phyloP scores from a whole-genome alignment of 2,329 filamentous ascomycete species.

The Eutypa lata region DNA sequence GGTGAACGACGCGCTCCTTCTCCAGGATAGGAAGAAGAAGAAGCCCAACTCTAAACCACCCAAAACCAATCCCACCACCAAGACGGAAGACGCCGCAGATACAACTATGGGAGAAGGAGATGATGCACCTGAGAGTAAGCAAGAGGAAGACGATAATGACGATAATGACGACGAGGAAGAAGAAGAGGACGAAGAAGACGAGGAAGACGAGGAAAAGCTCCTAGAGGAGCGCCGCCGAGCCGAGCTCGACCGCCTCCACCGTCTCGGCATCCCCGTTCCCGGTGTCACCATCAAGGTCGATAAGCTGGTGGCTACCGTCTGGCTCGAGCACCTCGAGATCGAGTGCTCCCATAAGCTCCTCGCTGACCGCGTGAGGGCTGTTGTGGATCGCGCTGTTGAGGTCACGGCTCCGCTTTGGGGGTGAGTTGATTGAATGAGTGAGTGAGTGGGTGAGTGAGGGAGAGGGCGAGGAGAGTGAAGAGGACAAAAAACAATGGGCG shows the following conservation, averaged over 20 bases:
- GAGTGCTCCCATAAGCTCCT: constrained; percentile 79
- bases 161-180: constrained; percentile 39
- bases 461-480: no score
- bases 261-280: constrained; percentile 84
- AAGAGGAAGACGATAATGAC: constrained; percentile 35
- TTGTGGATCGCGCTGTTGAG: constrained; percentile 87
- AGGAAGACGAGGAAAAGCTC: constrained; percentile 39
- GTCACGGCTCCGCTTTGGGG: constrained; percentile 74
- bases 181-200: constrained; percentile 35
- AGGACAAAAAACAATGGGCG: no score
- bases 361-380: constrained; percentile 79
- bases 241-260: constrained; percentile 77
- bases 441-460: no score
- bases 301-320: constrained; percentile 81
- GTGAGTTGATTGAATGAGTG: constrained; percentile 24
- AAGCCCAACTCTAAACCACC: constrained; percentile 17
- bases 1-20: constrained; percentile 19
- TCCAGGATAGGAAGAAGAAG: constrained; percentile 28
- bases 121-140: no score
- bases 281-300: constrained; percentile 85
- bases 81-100: constrained; percentile 23
- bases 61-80: constrained; percentile 19
- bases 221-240: constrained; percentile 54
- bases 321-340: constrained; percentile 88
- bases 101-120: constrained; percentile 5